Evolutionary conservation across 345 rosid genomes (phyloP), one percentile per base, ranked within the genome.

Genomic region (Heritiera fomes): DNA sequence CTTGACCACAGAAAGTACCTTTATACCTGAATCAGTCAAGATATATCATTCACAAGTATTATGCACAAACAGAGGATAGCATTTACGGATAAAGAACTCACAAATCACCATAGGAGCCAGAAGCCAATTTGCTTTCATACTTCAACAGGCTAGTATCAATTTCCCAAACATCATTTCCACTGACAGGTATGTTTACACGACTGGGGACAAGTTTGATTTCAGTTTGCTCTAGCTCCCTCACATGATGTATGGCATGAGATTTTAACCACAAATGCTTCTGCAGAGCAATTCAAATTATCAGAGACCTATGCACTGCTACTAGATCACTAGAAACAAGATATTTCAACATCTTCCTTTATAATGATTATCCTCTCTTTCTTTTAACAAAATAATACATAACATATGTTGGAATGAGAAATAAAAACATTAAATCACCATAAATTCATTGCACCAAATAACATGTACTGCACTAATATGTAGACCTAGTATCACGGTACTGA

Each of bases 141-240:
- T 80, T 86, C 83, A 89, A 79, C 34, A 82, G 67, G 82, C 78
- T 79, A 13, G 82, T 73, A 84, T 87, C 89, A 78, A 91, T 87
- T 85, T 90, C 93, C 95, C 93, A 84, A 75, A 84, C 91, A 83
- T 88, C 89, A 30, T 73, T 78, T 73, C 80, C 80, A 53, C 87
- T 88, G 75, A 82, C 68, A 47, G 89, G 89, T 47, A 86, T 72
- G 41, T 65, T 73, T 43, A 82, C 83, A 78, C 58, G 87, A 80
- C 62, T 14, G 18, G 75, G 60, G 46, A 61, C 73, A 76, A 41
- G 73, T 46, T 71, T 74, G 55, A 43, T 80, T 79, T 83, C 82
- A 46, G 77, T 75, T 81, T 77, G 79, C 77, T 80, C 87, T 67
- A 65, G 84, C 78, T 75, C 82, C 77, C n/a, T 49, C 66, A 58